A percentile compares a stretch with the other conserved stretches of the same genome.
phyloP scores from a whole-genome alignment of 495 filamentous ascomycete species.

The Aspergillus avenaceus region DNA sequence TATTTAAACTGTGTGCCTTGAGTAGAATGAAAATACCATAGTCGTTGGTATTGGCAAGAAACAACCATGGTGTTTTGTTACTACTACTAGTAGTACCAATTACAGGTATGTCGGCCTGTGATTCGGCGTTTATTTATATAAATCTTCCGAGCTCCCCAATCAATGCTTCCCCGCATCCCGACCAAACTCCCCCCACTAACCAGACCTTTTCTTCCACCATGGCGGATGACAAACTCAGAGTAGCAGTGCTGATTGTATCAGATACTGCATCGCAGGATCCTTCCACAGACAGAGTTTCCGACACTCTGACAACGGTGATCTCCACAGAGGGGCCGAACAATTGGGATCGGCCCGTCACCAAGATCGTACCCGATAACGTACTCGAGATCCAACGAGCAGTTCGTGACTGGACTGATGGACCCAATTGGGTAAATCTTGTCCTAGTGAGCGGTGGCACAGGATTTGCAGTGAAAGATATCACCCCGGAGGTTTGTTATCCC shows the following conservation, averaged over 20 bases:
- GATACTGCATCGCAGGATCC: constrained; percentile 87
- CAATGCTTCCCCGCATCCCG: neutral
- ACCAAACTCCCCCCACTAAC: constrained; percentile 5
- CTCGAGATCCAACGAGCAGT: constrained; percentile 70
- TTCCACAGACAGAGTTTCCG: constrained; percentile 67
- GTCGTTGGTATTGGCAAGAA: too few relatives aligned
- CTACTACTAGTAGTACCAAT: too few relatives aligned
- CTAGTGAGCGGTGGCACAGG: constrained; percentile 91
- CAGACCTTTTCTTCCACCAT: constrained; percentile 14
- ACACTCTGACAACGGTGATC: constrained; percentile 64
- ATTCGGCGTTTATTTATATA: neutral
- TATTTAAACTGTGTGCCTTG: too few relatives aligned
- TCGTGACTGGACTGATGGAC: constrained; percentile 61
- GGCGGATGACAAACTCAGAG: constrained; percentile 24
- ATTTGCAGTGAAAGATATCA: constrained; percentile 83
- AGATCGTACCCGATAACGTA: constrained; percentile 78
- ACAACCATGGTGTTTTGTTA: too few relatives aligned
- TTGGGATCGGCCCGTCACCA: constrained; percentile 65
- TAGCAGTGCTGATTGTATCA: constrained; percentile 82
- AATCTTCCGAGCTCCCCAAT: neutral
- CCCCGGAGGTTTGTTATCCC: constrained; percentile 75
- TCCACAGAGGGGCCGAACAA: constrained; percentile 52
- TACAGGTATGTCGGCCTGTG: too few relatives aligned
- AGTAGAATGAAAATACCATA: too few relatives aligned
- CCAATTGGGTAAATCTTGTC: constrained; percentile 65